A percentile compares a stretch with the other conserved stretches of the same genome.
These are phyloP conservation scores for Penicillium salamii DNA, from an alignment of 495 filamentous ascomycete genomes.

Conservation along the genomic window DNA sequence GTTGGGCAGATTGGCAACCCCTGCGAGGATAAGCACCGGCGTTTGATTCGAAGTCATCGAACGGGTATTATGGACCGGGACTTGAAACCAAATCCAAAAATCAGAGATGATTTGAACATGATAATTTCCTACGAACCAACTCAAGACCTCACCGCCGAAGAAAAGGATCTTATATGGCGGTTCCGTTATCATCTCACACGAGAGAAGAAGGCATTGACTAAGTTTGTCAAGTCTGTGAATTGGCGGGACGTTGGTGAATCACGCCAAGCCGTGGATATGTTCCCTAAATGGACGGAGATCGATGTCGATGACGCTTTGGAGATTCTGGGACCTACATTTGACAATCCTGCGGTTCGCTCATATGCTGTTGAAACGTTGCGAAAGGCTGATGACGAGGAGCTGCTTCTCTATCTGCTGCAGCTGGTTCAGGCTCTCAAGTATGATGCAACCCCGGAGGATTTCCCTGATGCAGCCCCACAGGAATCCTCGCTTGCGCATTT, in stretches of 20 bases:
- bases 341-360: constrained; percentile 80
- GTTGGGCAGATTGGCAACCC: constrained; percentile 86
- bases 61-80: constrained; percentile 91
- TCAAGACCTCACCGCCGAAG: constrained; percentile 78
- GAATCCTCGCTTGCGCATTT: constrained; percentile 91
- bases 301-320: constrained; percentile 97
- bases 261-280: constrained; percentile 81
- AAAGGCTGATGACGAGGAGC: constrained; percentile 90
- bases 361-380: constrained; percentile 91
- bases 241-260: constrained; percentile 88
- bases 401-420: constrained; percentile 89
- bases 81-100: constrained; percentile 93
- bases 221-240: constrained; percentile 95
- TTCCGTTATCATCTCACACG: constrained; percentile 90
- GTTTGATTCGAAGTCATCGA: constrained; percentile 88
- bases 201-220: constrained; percentile 91
- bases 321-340: constrained; percentile 86
- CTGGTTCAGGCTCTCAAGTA: constrained; percentile 97
- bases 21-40: constrained; percentile 89
- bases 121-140: constrained; percentile 94
- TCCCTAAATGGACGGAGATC: constrained; percentile 94
- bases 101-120: constrained; percentile 84
- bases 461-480: constrained; percentile 60
- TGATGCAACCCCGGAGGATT: constrained; percentile 64
- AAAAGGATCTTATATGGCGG: constrained; percentile 95